A percentile compares a stretch with the other conserved stretches of the same genome.
Evolutionary conservation across 768 basidiomycete genomes (phyloP).

Genomic region (Boletus reticulatus): DNA sequence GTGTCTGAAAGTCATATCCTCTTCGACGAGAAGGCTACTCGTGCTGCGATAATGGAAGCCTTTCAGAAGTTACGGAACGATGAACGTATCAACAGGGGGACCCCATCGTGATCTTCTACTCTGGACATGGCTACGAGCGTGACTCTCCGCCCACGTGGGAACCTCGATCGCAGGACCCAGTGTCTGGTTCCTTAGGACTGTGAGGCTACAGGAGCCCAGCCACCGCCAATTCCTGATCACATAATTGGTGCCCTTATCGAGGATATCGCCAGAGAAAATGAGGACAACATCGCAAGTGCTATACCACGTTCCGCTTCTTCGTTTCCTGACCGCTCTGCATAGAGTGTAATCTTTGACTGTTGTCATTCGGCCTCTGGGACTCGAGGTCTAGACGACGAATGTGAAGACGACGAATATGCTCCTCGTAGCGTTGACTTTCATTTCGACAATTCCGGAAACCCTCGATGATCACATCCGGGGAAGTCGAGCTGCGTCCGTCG

Average conservation of each 20-base stretch:
- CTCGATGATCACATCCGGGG: conserved; percentile 30
- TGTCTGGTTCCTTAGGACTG: conserved; percentile 34
- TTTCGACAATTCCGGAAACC: conserved; percentile 1
- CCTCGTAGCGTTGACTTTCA: conserved; percentile 7
- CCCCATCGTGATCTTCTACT: conserved; percentile 43
- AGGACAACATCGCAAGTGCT: conserved; percentile 42
- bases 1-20: conserved; percentile 35
- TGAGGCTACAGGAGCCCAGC: background rate
- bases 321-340: background rate
- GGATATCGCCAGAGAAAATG: conserved; percentile 36
- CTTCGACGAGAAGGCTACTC: conserved; percentile 36
- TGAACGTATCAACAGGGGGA: conserved; percentile 25
- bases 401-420: background rate
- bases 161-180: conserved; percentile 23
- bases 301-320: conserved; percentile 6
- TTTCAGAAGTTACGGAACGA: conserved; percentile 25
- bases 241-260: conserved; percentile 38
- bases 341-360: conserved; percentile 49
- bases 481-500: conserved; percentile 1
- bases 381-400: conserved; percentile 13
- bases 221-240: conserved; percentile 39
- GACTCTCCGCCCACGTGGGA: conserved; percentile 28
- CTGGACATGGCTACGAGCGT: conserved; percentile 41
- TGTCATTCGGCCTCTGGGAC: conserved; percentile 42
- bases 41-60: conserved; percentile 32